These are phyloP conservation scores for Hirsutella minnesotensis DNA, from an alignment of 2,329 filamentous ascomycete species.

Conservation along the genomic window DNA sequence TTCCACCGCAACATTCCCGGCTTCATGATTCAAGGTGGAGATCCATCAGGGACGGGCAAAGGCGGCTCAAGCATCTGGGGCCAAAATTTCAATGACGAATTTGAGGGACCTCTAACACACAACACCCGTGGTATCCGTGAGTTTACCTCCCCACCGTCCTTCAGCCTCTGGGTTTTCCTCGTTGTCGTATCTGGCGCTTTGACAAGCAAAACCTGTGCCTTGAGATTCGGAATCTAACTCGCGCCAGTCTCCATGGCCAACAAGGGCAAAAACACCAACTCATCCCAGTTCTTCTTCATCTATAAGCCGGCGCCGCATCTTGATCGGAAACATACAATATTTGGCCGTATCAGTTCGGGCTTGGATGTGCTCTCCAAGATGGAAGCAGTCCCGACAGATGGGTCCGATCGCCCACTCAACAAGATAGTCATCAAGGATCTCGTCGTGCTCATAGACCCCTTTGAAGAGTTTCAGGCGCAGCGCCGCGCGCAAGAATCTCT, in stretches of 20 bases:
- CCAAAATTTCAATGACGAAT: constrained; percentile 87
- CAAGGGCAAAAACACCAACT: constrained; percentile 97
- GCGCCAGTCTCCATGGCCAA: constrained; percentile 71
- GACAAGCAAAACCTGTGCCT: neutral
- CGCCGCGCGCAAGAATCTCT: constrained; percentile 50
- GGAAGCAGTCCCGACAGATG: constrained; percentile 66
- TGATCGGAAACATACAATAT: constrained; percentile 94
- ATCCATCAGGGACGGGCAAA: constrained; percentile 82
- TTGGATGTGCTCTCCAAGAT: constrained; percentile 60
- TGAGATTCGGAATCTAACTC: no score
- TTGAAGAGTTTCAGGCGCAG: constrained; percentile 81
- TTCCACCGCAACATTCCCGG: constrained; percentile 93
- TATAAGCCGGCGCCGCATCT: constrained; percentile 79
- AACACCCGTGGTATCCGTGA: constrained; percentile 56
- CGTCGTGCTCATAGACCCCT: constrained; percentile 83
- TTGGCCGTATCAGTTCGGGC: constrained; percentile 73
- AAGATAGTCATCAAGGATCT: constrained; percentile 75
- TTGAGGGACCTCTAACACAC: constrained; percentile 82
- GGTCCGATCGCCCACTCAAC: constrained; percentile 61
- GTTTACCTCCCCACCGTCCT: constrained; percentile 3
- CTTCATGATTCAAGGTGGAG: constrained; percentile 97
- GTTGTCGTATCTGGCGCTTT: no score
- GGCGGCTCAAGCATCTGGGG: constrained; percentile 90
- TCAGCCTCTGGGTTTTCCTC: no score
- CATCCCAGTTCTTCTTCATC: constrained; percentile 86